A percentile compares a stretch with the other conserved stretches of the same genome.
These are phyloP conservation scores for Auricularia sp. DNA, from an alignment of 768 basidiomycete genomes.

Conservation along the genomic window DNA sequence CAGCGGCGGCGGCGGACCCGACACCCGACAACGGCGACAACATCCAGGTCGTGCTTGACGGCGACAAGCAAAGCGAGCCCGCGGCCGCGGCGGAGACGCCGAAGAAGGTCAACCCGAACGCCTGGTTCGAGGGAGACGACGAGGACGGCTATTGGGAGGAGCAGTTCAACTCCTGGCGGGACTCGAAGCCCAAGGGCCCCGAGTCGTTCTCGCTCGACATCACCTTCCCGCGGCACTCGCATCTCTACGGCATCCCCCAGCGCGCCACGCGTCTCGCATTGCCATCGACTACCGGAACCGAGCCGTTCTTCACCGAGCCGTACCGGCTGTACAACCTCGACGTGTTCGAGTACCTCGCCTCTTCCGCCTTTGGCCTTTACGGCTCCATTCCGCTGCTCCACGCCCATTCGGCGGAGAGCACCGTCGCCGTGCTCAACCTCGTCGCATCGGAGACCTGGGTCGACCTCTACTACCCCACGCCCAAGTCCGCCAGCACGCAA, in stretches of 20 bases:
- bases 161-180: slow-evolving; percentile 75
- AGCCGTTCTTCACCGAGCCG: slow-evolving; percentile 73
- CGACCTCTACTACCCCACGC: slow-evolving; percentile 65
- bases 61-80: not conserved
- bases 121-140: slow-evolving; percentile 82
- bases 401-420: slow-evolving; percentile 78
- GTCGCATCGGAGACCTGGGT: slow-evolving; percentile 92
- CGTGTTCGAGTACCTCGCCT: slow-evolving; percentile 90
- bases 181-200: slow-evolving; percentile 94
- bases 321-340: slow-evolving; percentile 93
- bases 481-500: slow-evolving; percentile 74
- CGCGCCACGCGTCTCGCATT: slow-evolving; percentile 86
- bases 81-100: not conserved
- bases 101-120: slow-evolving; percentile 10
- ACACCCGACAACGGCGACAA: slow-evolving; percentile 12
- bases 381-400: slow-evolving; percentile 90
- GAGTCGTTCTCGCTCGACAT: slow-evolving; percentile 91
- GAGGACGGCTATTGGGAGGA: slow-evolving; percentile 90
- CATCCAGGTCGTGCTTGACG: slow-evolving; percentile 15
- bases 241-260: slow-evolving; percentile 94
- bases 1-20: not conserved
- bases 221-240: slow-evolving; percentile 81
- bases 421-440: slow-evolving; percentile 84
- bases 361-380: slow-evolving; percentile 72
- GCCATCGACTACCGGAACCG: slow-evolving; percentile 76